Evolutionary conservation across 108 stramenopile genomes (phyloP), one percentile per base, ranked within the genome.

Genomic region (Skeletonema grethae): DNA sequence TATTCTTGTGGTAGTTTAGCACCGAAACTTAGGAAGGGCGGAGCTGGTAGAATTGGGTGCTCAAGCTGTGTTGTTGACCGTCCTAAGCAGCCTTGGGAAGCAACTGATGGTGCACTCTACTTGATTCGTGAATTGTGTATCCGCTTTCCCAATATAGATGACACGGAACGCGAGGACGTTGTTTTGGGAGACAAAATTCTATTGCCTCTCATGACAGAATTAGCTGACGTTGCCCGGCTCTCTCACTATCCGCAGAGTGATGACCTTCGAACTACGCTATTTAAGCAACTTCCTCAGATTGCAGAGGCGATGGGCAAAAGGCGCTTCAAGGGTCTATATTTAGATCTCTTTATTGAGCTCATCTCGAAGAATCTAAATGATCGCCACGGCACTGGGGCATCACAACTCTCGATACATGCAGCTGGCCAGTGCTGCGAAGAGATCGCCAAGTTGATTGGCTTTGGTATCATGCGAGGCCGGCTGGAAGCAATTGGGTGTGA

Each of bases 101-200:
- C 95, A 39, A 95, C 95, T 24, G 97, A 98, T 79, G 97, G 97
- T 7, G 96, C 93, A 53, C 70, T 97, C 34, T 98, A 97, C 74
- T 73, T 98, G 75, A 62, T 95, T 45, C 83, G 90, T 6, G 94
- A 95, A 61, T 66, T 95, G 18, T 77, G 89, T 15, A 73, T 72
- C 11, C 77, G 82, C 18, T 83, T 72, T 56, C 84, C 86, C 53
- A 77, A 74, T 43, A 53, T 46, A 25, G 72, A 85, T 34, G 76
- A 79, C 38, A 75, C 85, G 0, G 83, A 61, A 43, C 63, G 70
- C 32, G 76, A 73, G 13, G 79, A 65, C 31, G 55, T 82, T 32
- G 58, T 72, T 16, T 43, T 83, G 6, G 34, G 53, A 18, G 94
- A 95, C 65, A 83, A 86, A 31, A 62, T 75, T 11, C 80, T 90